Base-by-base conservation (phyloP, 1,139 yeast species). In the Geotrichum restrictum region DNA sequence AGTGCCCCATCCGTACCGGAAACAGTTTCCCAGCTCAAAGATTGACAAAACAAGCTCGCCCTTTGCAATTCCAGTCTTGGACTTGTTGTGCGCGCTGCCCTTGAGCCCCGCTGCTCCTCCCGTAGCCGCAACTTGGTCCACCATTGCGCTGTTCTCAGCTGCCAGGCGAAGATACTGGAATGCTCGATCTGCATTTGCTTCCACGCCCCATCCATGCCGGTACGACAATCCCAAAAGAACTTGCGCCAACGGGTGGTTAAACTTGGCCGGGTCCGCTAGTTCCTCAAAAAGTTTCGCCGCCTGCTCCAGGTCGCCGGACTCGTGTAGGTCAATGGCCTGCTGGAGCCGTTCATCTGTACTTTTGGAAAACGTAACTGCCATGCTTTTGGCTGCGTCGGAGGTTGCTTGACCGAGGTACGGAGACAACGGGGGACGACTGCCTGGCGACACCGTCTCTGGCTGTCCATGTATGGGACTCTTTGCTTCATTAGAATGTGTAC, bases 161-260 rank as follows among this genome's bases (percentile, higher is more conserved):
- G 70, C 70, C 32, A 58, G 52, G 6, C 64, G 57, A 24, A 68
- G 58, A 47, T 60, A 64, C 51, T 50, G 51, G 45, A 67, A 63
- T 27, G 66, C 71, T 2, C 49, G 51, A 5, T 45, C 55, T 27
- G 62, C 65, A 41, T 67, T 57, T 18, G 54, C 52, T 6, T 48
- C 51, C 32, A 63, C 59, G 14, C 71, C 71, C 71, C 71, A 68
- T 11, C 71, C 71, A 45, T 68, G 71, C 16, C 71, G 56, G n/a
- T 67, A 59, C 5, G 68, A 58, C 41, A 68, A 55, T 1, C 71
- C 71, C 38, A 58, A 59, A 34, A 68, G 58, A 2, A 67, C 65
- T 49, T 67, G 70, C 3, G 70, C 69, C 22, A 67, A 52, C 13
- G 70, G 68, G 42, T 64, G 57, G 50, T 61, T 60, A 14, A 57